Percentiles rank a stretch among this genome's conserved stretches.
Evolutionary conservation across 805 yeast genomes (phyloP).

Genomic region (Ogataea philodendri): DNA sequence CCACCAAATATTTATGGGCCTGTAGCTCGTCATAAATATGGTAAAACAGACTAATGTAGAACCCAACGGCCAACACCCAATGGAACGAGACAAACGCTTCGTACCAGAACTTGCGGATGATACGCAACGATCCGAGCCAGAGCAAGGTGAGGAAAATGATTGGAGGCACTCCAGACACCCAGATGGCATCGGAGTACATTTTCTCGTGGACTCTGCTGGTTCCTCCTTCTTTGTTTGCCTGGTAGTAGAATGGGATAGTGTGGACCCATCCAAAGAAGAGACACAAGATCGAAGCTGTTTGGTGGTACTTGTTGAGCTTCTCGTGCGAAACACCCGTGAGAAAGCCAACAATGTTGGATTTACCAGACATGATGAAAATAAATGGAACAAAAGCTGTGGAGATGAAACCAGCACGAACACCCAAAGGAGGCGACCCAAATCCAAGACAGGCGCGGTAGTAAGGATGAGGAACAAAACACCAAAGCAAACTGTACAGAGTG

Average conservation of each 20-base stretch:
- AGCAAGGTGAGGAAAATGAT: conserved; percentile 43
- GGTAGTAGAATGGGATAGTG: conserved; percentile 48
- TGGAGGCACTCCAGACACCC: conserved; percentile 47
- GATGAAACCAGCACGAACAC: conserved; percentile 51
- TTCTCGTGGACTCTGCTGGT: conserved; percentile 23
- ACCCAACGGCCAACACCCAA: conserved; percentile 52
- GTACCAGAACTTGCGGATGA: conserved; percentile 40
- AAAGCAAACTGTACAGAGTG: conserved; percentile 35
- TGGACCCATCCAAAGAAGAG: conserved; percentile 48
- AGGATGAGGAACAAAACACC: conserved; percentile 43
- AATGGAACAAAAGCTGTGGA: conserved; percentile 51
- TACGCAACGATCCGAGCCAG: conserved; percentile 42
- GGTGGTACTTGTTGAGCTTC: conserved; percentile 51
- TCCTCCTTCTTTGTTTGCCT: conserved; percentile 50
- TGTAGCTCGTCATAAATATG: conserved; percentile 40
- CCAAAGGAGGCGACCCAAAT: conserved; percentile 60
- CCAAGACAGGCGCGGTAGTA: conserved; percentile 52
- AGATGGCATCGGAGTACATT: conserved; percentile 26
- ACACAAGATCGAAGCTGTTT: conserved; percentile 43
- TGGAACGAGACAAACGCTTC: conserved; percentile 52
- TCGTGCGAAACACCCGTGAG: conserved; percentile 57
- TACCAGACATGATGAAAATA: conserved; percentile 49
- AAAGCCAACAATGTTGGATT: conserved; percentile 46
- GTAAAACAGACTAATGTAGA: conserved; percentile 44
- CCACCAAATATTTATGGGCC: conserved; percentile 45